Conservation (phyloP, 2,329 filamentous ascomycete species). For the Tolypocladium cylindrosporum region DNA sequence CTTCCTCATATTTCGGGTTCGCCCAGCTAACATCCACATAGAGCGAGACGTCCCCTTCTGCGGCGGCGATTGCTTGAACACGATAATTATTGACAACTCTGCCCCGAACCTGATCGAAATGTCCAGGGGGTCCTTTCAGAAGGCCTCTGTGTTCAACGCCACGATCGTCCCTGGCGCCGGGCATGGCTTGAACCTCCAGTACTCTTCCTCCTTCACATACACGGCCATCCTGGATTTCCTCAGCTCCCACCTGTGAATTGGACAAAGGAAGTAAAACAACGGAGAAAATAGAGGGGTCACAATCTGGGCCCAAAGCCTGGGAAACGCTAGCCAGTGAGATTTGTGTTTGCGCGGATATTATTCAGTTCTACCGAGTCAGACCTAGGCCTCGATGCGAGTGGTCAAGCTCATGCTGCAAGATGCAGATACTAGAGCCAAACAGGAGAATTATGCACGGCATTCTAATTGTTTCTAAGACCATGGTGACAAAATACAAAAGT, state of each 20-base stretch:
- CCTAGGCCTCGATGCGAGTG: not conserved
- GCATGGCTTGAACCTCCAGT: constrained; percentile 40
- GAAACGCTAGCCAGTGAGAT: too few relatives aligned
- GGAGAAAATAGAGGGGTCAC: not conserved
- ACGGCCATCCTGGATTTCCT: constrained; percentile 25
- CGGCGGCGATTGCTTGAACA: constrained; percentile 47
- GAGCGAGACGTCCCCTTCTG: constrained; percentile 47
- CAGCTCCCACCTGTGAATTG: not conserved
- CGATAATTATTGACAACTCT: constrained; percentile 22
- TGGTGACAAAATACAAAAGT: not conserved
- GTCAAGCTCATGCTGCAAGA: not conserved
- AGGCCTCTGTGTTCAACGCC: constrained; percentile 38
- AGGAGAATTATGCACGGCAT: too few relatives aligned
- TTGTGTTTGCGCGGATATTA: not conserved
- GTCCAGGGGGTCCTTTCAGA: constrained; percentile 30
- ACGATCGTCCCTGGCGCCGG: constrained; percentile 42
- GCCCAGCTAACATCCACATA: constrained; percentile 7
- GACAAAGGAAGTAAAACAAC: not conserved
- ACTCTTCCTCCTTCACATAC: constrained; percentile 22
- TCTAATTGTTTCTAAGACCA: too few relatives aligned
- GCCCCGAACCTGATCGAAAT: constrained; percentile 31
- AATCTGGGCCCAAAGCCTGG: not conserved
- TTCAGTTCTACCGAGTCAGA: not conserved
- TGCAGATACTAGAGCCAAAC: not conserved
- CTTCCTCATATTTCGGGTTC: not conserved